Evolutionary conservation across 495 filamentous ascomycete species (phyloP), one percentile per base, ranked within the genome.

Genomic region (Glarea lozoyensis): DNA sequence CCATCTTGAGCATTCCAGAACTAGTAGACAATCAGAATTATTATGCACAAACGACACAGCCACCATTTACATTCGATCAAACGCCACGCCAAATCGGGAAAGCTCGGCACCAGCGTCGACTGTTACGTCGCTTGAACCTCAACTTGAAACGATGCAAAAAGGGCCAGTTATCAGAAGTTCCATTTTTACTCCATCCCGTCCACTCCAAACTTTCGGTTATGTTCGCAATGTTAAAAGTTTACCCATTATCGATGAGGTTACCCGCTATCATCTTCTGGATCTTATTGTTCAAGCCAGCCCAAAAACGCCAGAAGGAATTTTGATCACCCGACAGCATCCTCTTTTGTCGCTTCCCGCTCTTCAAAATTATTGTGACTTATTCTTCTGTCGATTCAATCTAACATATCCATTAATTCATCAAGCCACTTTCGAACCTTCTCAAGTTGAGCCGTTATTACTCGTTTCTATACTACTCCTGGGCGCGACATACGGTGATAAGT

Each of bases 321-420:
- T 56, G 3, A 63, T 69, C 21, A 59, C 59, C 13, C 41, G 59
- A 15, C 60, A 67, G 32, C 67, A 74, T 20, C 67, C 69, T 9
- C 47, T 78, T 2, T 59, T 77, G 27, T 66, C 62, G 3, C 57
- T 70, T 3, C 38, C 52, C 4, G 57, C 66, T 0, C 55, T 78
- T 19, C 75, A 76, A 43, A 54, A 52, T 17, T 76, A 73, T 48
- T 63, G 60, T 24, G 69, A 79, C 43, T 55, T 77, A 19, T 77
- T 68, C 53, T 78, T 77, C 42, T 62, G 55, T 7, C 69, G 66
- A 9, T 75, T 77, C 47, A 77, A 79, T 50, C 57, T 62, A 0
- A 60, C 67, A 22, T 77, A 78, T 45, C 73, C 72, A 1, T 60
- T 75, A 1, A 63, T 78, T 42, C 68, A 77, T 43, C 61, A 63